Base-by-base conservation (phyloP, 805 yeast species). In the Nakazawaea laoshanensis region DNA sequence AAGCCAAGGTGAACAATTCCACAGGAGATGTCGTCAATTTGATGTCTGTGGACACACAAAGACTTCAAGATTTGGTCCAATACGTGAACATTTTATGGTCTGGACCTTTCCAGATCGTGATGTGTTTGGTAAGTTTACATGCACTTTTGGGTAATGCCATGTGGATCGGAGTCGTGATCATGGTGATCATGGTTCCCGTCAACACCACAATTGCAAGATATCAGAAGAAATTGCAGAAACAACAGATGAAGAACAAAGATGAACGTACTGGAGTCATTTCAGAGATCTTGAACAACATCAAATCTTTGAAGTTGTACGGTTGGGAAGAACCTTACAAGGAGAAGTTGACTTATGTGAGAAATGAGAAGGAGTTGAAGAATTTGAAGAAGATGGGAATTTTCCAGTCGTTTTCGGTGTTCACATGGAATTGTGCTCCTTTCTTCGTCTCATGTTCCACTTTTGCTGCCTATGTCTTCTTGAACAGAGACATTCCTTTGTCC, bases 11-110 rank as follows among this genome's bases (percentile, higher is more conserved):
- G 49, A 57, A 71, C 46, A 74, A 85, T 25, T 72, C 84, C 20
- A 83, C 94, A 4, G 97, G 97, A 49, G 96, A 87, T 52, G 83
- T 89, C 43, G 96, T 88, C 37, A 88, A 88, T 50, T 65, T 88
- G 47, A 86, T 88, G 96, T 78, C 95, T 33, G 95, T 88, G 28
- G 97, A 88, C 59, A 77, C 87, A 3, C 94, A 83, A 57, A 74
- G 95, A 58, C 61, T 88, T 36, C 94, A 84, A 52, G 95, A 84
- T 44, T 63, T 86, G 36, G 72, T 81, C 16, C 87, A 83, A 51
- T 74, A 78, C 54, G 71, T 87, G 41, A 80, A 84, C 46, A 66
- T 85, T 34, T 63, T 84, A 32, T 86, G 95, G 94, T 85, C 95
- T 1, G 95, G 95, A 30, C 96, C 96, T 1, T 81, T 87, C 58